Evolutionary conservation across 495 filamentous ascomycete species (phyloP), one percentile per base, ranked within the genome.

Genomic region (Xanthoparmelia taractica): DNA sequence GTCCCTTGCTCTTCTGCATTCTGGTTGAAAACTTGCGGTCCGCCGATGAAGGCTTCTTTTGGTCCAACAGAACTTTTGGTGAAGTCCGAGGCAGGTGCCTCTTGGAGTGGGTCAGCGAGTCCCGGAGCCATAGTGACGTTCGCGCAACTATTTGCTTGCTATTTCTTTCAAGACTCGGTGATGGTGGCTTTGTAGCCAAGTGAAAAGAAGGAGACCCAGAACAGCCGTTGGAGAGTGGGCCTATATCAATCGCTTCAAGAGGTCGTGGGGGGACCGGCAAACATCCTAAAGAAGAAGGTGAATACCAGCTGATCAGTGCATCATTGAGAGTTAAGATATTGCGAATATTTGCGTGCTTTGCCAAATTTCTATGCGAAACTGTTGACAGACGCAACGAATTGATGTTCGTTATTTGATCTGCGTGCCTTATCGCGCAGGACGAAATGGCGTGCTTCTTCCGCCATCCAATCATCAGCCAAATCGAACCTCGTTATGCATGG

Each of bases 1-100:
- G 38, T 45, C 10, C 68, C 68, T 41, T 66, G 41, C 55, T 69
- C 68, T 55, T 69, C 68, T 45, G 63, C 34, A 25, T 40, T 68
- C 45, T 59, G 63, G 54, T 68, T 65, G 45, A 58, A 69, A 17
- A 25, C 56, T 37, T 68, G 41, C 8, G 68, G 50, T 47, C 68
- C 68, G 17, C 48, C 48, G 31, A 52, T 60, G 23, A 34, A 38
- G 43, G 29, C 33, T 33, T 45, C 59, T 25, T 60, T 60, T 60
- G 33, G 41, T 48, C n/a, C 45, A 36, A 48, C 59, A 33, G 27
- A 11, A 37, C 20, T 0, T 18, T 37, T 60, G 10, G 15, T n/a
- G 13, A 20, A 37, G 10, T 12, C 13, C 40, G n/a, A 48, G 15
- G 8, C n/a, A 25, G 41, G 59, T 37, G 29, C 29, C 13, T n/a